Base-by-base conservation (phyloP, 768 basidiomycete genomes). In the Tulasnella calospora region DNA sequence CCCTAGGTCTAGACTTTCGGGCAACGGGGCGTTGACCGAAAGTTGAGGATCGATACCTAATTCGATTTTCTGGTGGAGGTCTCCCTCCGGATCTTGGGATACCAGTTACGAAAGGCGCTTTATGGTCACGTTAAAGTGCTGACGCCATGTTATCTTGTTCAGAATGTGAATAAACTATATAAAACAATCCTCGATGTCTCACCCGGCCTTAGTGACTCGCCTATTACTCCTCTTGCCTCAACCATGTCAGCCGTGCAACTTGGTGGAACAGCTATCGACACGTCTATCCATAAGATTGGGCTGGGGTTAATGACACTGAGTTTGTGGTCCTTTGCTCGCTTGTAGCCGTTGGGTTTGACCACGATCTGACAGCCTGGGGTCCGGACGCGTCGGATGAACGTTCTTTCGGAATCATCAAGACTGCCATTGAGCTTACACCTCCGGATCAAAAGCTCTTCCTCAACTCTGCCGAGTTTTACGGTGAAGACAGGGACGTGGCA, bases 401-500 rank as follows among this genome's bases (percentile, higher is more conserved):
- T 40, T 88, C 88, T 17, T 91, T 92, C 80, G 88, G 87, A 30
- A 85, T 89, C 1, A 91, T 92, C 84, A 89, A 89, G 82, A 86
- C 87, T 19, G 87, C 87, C 5, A 81, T 89, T 77, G 85, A 87
- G 57, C 82, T 85, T 0, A 81, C 87, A 40, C 86, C 87, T 0
- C 80, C 84, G 0, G 88, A 86, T 21, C 83, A 82, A 41, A 89
- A 89, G 82, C 86, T 88, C 81, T 80, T 89, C 73, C 78, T 90
- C 80, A 89, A 89, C 81, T n/a, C 79, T 86, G 90, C 86, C 38
- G 88, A 89, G 76, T 92, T 92, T 83, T 92, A 92, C 79, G 82
- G 83, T 38, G 30, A 35, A n/a, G 84, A 87, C 51, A 46, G 81
- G 5, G 80, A 84, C n/a, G 83, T 86, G 0, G 85, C 85, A 10